Base-by-base conservation (phyloP, 768 basidiomycete species). In the Kwoniella pini region DNA sequence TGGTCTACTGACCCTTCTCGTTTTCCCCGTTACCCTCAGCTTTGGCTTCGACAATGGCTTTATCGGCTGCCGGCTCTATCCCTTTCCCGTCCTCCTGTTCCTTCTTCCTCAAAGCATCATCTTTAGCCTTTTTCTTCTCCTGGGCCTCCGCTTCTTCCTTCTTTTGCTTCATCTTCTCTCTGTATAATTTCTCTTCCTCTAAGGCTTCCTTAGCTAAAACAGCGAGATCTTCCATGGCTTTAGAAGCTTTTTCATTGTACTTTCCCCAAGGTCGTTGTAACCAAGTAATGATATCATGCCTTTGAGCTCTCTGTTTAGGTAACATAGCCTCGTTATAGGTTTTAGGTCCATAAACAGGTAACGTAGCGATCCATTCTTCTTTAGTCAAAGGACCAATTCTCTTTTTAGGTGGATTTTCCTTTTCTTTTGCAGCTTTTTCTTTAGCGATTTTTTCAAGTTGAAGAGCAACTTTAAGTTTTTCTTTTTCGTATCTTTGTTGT, bases 211-310 rank as follows among this genome's bases (percentile, higher is more conserved):
- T 42, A 0, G 72, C 72, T 2, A 74, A 17, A 2, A 54, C 43
- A 11, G 63, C 68, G 19, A 74, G 27, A 28, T 45, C 27, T 17
- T 68, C 68, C 60, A 72, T 65, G 12, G 66, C 42, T 24, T 46
- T 60, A n/a, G 69, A 71, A 15, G 68, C 70, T n/a, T 67, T 68
- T 26, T 62, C 63, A 38, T 74, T 70, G 22, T 59, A 74, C 31
- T 36, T 33, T 7, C 53, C 62, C 72, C 72, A 74, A 24, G 72
- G 72, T 43, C 55, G 52, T n/a, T 67, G 55, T 38, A 74, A 52
- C 65, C 64, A 70, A 24, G 52, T 57, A 12, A 71, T 57, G 49
- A 74, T 71, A 43, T 54, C 45, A 21, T 69, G 62, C 17, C 72
- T 44, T 53, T 74, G 72, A 38, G 63, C 72, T 27, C 68, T 17